Percentiles rank a stretch among this genome's conserved stretches.
Evolutionary conservation across 2,329 filamentous ascomycete species (phyloP).

Genomic region (Truncatella angustata): DNA sequence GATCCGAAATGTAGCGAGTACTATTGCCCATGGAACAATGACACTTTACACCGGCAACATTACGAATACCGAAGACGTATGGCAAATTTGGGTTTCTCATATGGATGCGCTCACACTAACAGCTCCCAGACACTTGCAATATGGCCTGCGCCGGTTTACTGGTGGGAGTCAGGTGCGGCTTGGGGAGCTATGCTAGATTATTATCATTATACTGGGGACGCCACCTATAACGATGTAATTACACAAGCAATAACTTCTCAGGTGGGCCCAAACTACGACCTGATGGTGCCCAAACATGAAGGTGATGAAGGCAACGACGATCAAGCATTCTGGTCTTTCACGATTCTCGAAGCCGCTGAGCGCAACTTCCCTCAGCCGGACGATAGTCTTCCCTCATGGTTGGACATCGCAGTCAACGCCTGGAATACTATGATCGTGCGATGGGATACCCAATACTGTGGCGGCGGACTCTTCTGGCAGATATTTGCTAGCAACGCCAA

Average conservation of each 20-base stretch:
- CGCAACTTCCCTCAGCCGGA: constrained; percentile 63
- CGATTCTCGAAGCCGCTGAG: constrained; percentile 67
- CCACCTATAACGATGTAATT: constrained; percentile 58
- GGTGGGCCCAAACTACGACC: constrained; percentile 56
- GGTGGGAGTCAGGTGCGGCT: constrained; percentile 64
- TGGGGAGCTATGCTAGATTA: constrained; percentile 71
- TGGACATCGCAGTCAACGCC: constrained; percentile 66
- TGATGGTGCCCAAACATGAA: constrained; percentile 54
- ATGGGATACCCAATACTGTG: constrained; percentile 68
- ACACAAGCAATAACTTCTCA: constrained; percentile 58
- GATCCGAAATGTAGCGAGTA: constrained; percentile 59
- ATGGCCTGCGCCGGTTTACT: constrained; percentile 59
- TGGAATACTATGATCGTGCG: constrained; percentile 69
- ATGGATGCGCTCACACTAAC: not conserved
- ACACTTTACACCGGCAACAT: constrained; percentile 63
- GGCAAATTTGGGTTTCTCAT: constrained; percentile 10
- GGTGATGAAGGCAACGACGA: constrained; percentile 72
- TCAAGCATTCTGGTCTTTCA: constrained; percentile 71
- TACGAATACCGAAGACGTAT: constrained; percentile 46
- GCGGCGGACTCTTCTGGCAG: constrained; percentile 77
- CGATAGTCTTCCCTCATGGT: constrained; percentile 57
- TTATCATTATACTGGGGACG: constrained; percentile 63
- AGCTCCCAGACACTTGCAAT: constrained; percentile 54
- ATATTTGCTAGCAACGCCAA: constrained; percentile 71
- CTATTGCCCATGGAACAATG: constrained; percentile 60